Evolutionary conservation across 2,329 filamentous ascomycete species (phyloP).

Genomic region (Alternaria arborescens): DNA sequence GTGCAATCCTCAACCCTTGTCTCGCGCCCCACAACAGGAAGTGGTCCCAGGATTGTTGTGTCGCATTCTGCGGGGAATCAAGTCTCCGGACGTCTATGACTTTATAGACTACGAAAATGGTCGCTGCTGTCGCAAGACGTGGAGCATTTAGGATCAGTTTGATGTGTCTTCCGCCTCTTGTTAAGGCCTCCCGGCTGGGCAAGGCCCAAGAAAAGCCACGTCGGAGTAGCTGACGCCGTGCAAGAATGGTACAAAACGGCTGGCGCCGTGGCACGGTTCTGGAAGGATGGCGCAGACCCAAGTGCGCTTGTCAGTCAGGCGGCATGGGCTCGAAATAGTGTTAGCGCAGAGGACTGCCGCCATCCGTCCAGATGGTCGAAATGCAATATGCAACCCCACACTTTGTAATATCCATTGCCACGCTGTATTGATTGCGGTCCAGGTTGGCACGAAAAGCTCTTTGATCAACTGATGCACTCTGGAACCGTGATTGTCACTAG

Average conservation of each 20-base stretch:
- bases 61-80: constrained; percentile 39
- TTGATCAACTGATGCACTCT: constrained; percentile 27
- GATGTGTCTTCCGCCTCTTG: not conserved
- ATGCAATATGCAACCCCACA: constrained; percentile 34
- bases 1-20: constrained; percentile 18
- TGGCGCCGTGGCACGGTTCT: constrained; percentile 19
- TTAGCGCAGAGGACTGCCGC: constrained; percentile 2
- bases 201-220: constrained; percentile 1
- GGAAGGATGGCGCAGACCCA: constrained; percentile 7
- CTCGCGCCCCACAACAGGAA: constrained; percentile 25
- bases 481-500: constrained; percentile 12
- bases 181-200: not conserved
- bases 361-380: constrained; percentile 11
- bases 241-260: constrained; percentile 14
- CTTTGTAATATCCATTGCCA: constrained; percentile 28
- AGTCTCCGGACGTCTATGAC: constrained; percentile 15
- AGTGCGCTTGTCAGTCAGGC: constrained; percentile 3
- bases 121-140: not conserved
- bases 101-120: not conserved
- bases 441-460: constrained; percentile 15
- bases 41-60: constrained; percentile 25
- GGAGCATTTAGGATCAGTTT: not conserved
- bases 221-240: not conserved
- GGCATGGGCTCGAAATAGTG: constrained; percentile 8
- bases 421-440: constrained; percentile 26